Percentiles rank a stretch among this genome's conserved stretches.
Conservation (phyloP, 257 asterid genomes). For the Perilla frutescens region DNA sequence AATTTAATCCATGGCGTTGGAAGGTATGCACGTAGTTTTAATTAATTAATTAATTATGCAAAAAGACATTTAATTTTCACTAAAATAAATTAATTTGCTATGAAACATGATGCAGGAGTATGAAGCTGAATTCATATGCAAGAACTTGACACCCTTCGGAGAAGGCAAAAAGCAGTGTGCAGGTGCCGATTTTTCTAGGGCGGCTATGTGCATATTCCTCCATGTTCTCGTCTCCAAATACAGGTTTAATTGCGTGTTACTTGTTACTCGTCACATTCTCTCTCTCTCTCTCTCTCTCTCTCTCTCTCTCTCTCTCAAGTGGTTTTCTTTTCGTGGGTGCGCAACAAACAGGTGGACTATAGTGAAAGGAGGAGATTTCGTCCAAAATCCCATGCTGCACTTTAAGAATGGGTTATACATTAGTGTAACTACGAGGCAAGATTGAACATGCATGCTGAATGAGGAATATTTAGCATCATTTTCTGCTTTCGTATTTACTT, state of each 20-base stretch:
- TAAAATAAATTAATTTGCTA: too few relatives aligned
- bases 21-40: conserved; percentile 26
- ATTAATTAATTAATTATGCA: too few relatives aligned
- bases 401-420: conserved; percentile 33
- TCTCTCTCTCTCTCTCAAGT: too few relatives aligned
- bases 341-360: conserved; percentile 30
- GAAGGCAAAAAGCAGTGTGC: conserved; percentile 46
- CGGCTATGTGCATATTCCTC: conserved; percentile 34
- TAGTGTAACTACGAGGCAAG: neutral
- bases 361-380: conserved; percentile 34
- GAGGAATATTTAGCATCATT: too few relatives aligned
- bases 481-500: too few relatives aligned
- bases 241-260: conserved; percentile 19
- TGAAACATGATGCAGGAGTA: conserved; percentile 27
- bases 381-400: conserved; percentile 32
- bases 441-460: too few relatives aligned
- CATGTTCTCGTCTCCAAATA: conserved; percentile 41
- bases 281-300: too few relatives aligned
- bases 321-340: neutral
- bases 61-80: too few relatives aligned
- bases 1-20: conserved; percentile 48
- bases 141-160: conserved; percentile 46
- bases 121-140: conserved; percentile 23
- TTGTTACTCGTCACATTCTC: too few relatives aligned
- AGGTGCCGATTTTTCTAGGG: conserved; percentile 42